These are phyloP conservation scores for Eragrostis tef DNA, from an alignment of 202 grass and related monocot species.

Conservation along the genomic window DNA sequence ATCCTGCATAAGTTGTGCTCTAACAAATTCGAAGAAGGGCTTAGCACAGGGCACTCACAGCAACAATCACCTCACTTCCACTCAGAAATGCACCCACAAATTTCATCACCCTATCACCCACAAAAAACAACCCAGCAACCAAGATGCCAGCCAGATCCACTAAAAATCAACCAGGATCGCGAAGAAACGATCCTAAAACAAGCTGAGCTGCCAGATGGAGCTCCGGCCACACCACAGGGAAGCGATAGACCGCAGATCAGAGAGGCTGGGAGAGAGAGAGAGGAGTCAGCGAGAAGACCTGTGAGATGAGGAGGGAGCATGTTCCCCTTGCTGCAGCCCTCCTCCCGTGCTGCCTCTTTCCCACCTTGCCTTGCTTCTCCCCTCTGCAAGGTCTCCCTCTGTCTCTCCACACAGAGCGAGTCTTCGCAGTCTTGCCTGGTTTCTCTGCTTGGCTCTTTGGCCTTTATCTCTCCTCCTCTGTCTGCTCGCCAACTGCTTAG, in stretches of 20 bases:
- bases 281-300: conserved; percentile 45
- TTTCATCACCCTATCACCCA: conserved; percentile 28
- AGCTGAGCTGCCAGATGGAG: conserved; percentile 6
- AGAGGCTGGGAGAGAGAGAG: conserved; percentile 11
- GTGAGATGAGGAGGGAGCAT: conserved; percentile 64
- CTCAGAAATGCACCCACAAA: conserved; percentile 49
- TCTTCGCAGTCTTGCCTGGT: conserved; percentile 21
- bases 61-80: conserved; percentile 20
- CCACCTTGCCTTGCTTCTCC: conserved; percentile 56
- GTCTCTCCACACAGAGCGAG: conserved; percentile 22
- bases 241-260: conserved; percentile 25
- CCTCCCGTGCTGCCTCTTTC: conserved; percentile 54
- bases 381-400: conserved; percentile 42
- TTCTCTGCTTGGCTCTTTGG: conserved; percentile 38
- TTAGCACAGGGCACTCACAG: conserved; percentile 10
- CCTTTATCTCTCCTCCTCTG: conserved; percentile 28
- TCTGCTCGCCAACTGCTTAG: conserved; percentile 35
- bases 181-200: conserved; percentile 33
- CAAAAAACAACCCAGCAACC: not conserved
- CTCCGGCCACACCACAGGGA: conserved; percentile 15
- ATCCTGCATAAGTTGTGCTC: not conserved
- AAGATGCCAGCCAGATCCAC: conserved; percentile 46
- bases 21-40: conserved; percentile 25
- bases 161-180: conserved; percentile 28
- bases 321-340: conserved; percentile 61